phyloP scores from a whole-genome alignment of 2,329 filamentous ascomycete genomes.

The Epichloe gansuensis region DNA sequence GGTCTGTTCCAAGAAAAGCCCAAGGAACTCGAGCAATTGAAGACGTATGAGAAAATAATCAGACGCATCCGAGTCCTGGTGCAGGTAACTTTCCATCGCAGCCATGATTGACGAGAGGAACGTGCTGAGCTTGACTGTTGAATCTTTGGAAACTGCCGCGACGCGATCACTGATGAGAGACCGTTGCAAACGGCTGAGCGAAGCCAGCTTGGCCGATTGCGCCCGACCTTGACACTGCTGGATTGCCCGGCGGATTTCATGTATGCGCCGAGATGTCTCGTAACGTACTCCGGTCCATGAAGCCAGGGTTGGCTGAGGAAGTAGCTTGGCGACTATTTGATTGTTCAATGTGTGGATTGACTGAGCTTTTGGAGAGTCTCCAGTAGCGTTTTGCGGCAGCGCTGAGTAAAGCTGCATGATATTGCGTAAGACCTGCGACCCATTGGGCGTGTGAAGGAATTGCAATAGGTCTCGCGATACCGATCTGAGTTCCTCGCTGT shows the following conservation, averaged over 20 bases:
- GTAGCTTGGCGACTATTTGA: constrained; percentile 34
- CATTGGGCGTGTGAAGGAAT: constrained; percentile 22
- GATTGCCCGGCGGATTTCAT: constrained; percentile 28
- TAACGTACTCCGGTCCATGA: constrained; percentile 41
- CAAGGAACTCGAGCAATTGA: constrained; percentile 24
- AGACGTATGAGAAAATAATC: constrained; percentile 4
- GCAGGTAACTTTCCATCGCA: constrained; percentile 32
- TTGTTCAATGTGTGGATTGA: constrained; percentile 50
- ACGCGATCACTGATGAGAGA: constrained; percentile 43
- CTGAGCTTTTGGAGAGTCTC: constrained; percentile 28
- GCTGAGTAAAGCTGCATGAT: constrained; percentile 24
- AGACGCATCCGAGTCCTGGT: constrained; percentile 15
- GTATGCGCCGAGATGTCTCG: constrained; percentile 36
- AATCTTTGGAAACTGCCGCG: constrained; percentile 46
- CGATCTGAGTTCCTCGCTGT: constrained; percentile 4
- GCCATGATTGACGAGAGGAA: constrained; percentile 37
- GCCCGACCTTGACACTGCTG: constrained; percentile 26
- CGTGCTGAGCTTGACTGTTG: constrained; percentile 39
- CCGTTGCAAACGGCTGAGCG: constrained; percentile 48
- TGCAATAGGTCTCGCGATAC: constrained; percentile 14
- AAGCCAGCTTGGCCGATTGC: constrained; percentile 36
- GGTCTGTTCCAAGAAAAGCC: constrained; percentile 45
- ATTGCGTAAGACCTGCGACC: constrained; percentile 17
- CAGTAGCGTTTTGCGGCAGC: constrained; percentile 16
- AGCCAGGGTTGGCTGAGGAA: constrained; percentile 24